Base-by-base conservation (phyloP, 768 basidiomycete genomes). In the Leccinum incarnatum region DNA sequence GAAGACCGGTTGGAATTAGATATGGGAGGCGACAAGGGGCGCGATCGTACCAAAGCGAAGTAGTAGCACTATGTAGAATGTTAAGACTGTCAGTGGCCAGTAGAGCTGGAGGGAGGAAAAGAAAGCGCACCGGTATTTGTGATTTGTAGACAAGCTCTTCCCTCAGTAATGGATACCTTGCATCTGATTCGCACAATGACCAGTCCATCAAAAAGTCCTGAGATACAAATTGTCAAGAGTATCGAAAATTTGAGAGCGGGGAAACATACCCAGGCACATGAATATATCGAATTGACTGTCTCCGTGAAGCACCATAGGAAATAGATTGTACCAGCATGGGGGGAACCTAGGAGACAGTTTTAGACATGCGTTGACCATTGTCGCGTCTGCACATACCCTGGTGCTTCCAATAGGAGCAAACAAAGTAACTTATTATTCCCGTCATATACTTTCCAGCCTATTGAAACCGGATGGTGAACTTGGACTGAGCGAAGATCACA, bases 181-280 rank as follows among this genome's bases (percentile, higher is more conserved):
- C 77, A 54, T 78, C 85, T 2, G 80, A 77, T 57, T 82, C 78
- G 32, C 91, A 76, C 27, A 98, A 66, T 0, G 92, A 93, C 95
- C 95, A 98, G 71, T 98, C 95, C 85, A 96, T 91, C n/a, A 91
- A 69, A 32, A 94, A 74, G 68, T 96, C 93, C 93, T 91, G 62
- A 42, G 37, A 45, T 36, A n/a, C 34, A 4, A 7, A n/a, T 25
- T 32, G 37, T 47, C 10, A 47, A 7, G 29, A 21, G 3, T 8
- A 3, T 50, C 15, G 3, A 29, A 23, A 8, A 6, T 9, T 25
- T 17, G 1, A 5, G 17, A 47, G 37, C 15, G 11, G 14, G 6
- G 32, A 25, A 29, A 67, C 84, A 52, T 66, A 93, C 93, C 94
- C 96, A 98, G 34, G 83, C 69, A 40, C 81, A 79, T 3, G 86